Conservation (phyloP, 805 yeast genomes). For the Metschnikowia amazonensis region DNA sequence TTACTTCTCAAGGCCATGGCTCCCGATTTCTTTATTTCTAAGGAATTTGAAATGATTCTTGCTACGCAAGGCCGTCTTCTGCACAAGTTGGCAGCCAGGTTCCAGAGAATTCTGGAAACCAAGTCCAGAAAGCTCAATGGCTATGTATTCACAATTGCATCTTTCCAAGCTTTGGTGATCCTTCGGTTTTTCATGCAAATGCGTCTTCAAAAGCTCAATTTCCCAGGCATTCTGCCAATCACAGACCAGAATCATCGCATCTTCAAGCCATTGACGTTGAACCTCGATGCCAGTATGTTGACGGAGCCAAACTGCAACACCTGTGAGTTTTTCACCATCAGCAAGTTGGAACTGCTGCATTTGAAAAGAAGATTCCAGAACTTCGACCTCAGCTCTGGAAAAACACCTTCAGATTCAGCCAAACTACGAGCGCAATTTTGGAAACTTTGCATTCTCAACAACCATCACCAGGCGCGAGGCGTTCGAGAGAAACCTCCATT, state of each 20-base stretch:
- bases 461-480: slow-evolving; percentile 5
- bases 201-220: neutral
- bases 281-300: slow-evolving; percentile 2
- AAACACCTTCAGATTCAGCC: slow-evolving; percentile 20
- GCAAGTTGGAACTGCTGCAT: slow-evolving; percentile 24
- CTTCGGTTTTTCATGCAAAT: slow-evolving; percentile 15
- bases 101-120: slow-evolving; percentile 13
- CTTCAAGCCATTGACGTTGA: slow-evolving; percentile 7
- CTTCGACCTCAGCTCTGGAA: slow-evolving; percentile 21
- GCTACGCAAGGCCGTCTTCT: slow-evolving; percentile 33
- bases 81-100: slow-evolving; percentile 25
- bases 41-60: slow-evolving; percentile 16
- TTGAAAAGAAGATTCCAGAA: slow-evolving; percentile 20
- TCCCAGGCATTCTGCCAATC: slow-evolving; percentile 7
- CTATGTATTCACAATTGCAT: slow-evolving; percentile 9
- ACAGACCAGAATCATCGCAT: slow-evolving; percentile 8
- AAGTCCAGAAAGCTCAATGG: slow-evolving; percentile 10
- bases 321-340: slow-evolving; percentile 14
- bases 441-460: slow-evolving; percentile 27
- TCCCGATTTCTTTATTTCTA: slow-evolving; percentile 11
- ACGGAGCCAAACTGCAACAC: slow-evolving; percentile 4
- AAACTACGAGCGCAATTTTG: slow-evolving; percentile 30
- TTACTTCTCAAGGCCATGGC: slow-evolving; percentile 15
- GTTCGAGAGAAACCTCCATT: neutral
- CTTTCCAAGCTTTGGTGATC: slow-evolving; percentile 16